Percentiles rank a stretch among this genome's conserved stretches.
Conservation (phyloP, 768 basidiomycete species). For the Pisolithus albus region DNA sequence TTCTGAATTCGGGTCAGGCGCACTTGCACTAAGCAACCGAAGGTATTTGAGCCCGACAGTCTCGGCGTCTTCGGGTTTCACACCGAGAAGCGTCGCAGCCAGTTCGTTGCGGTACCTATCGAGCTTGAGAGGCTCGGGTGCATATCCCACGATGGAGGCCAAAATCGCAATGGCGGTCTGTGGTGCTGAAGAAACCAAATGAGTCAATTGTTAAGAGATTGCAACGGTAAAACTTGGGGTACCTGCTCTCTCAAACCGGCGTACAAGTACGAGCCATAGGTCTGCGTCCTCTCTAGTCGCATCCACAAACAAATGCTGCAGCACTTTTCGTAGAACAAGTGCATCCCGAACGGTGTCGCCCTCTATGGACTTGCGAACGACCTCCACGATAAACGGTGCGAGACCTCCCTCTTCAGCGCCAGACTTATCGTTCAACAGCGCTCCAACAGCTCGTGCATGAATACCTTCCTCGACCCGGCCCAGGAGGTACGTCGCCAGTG, state of each 20-base stretch:
- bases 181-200: slow-evolving; percentile 44
- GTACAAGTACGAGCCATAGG: slow-evolving; percentile 66
- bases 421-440: slow-evolving; percentile 23
- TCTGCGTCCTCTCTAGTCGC: slow-evolving; percentile 63
- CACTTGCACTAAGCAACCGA: slow-evolving; percentile 60
- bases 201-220: neutral
- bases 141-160: slow-evolving; percentile 50
- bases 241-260: slow-evolving; percentile 60
- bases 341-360: slow-evolving; percentile 48
- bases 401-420: slow-evolving; percentile 13
- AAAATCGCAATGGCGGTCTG: slow-evolving; percentile 63
- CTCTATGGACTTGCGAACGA: slow-evolving; percentile 26
- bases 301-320: slow-evolving; percentile 55
- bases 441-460: slow-evolving; percentile 38
- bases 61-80: slow-evolving; percentile 56
- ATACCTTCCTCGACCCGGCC: slow-evolving; percentile 41
- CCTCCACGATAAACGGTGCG: slow-evolving; percentile 25
- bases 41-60: slow-evolving; percentile 63
- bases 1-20: slow-evolving; percentile 75
- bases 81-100: slow-evolving; percentile 69
- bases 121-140: slow-evolving; percentile 63
- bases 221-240: slow-evolving; percentile 14
- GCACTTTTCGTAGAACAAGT: slow-evolving; percentile 51
- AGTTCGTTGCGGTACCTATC: slow-evolving; percentile 86
- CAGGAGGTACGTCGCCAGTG: slow-evolving; percentile 58